phyloP scores from a whole-genome alignment of 805 yeast genomes.

The Ogataea paraovalis region DNA sequence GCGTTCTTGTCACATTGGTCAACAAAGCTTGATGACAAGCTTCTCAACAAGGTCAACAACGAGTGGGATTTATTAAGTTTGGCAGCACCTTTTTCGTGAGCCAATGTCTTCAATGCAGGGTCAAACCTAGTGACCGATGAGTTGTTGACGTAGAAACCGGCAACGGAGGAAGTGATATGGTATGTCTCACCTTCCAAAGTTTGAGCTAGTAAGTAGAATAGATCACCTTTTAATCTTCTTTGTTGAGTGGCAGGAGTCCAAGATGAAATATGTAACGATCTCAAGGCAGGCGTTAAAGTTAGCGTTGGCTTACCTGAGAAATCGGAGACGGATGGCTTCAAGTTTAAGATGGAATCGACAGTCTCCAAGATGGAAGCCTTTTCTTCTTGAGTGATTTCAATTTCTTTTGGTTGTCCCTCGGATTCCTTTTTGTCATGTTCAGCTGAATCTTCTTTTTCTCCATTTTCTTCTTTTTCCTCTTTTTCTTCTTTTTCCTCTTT shows the following conservation, averaged over 20 bases:
- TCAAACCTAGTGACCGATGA: conserved; percentile 68
- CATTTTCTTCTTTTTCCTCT: conserved; percentile 11
- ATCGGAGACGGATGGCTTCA: conserved; percentile 9
- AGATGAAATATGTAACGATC: conserved; percentile 54
- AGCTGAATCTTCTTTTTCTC: conserved; percentile 12
- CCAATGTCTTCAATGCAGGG: conserved; percentile 44
- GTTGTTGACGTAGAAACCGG: conserved; percentile 78
- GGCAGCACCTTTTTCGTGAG: conserved; percentile 26
- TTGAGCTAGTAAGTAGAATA: conserved; percentile 67
- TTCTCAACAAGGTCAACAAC: conserved; percentile 55
- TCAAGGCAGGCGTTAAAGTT: conserved; percentile 47
- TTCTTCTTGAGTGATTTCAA: conserved; percentile 30
- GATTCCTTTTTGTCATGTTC: not conserved
- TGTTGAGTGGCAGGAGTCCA: conserved; percentile 84
- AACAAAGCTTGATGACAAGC: conserved; percentile 61
- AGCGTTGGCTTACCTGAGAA: conserved; percentile 33
- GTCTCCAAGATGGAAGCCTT: conserved; percentile 17
- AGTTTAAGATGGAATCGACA: conserved; percentile 17
- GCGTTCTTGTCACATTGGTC: conserved; percentile 51
- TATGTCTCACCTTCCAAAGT: conserved; percentile 79
- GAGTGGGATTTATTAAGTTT: conserved; percentile 40
- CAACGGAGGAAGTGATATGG: conserved; percentile 71
- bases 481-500: conserved; percentile 14
- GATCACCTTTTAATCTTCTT: conserved; percentile 66
- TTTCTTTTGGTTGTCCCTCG: conserved; percentile 13